Percentiles rank a stretch among this genome's conserved stretches.
phyloP scores from a whole-genome alignment of 805 yeast species.

The Sugiyamaella smithiae region DNA sequence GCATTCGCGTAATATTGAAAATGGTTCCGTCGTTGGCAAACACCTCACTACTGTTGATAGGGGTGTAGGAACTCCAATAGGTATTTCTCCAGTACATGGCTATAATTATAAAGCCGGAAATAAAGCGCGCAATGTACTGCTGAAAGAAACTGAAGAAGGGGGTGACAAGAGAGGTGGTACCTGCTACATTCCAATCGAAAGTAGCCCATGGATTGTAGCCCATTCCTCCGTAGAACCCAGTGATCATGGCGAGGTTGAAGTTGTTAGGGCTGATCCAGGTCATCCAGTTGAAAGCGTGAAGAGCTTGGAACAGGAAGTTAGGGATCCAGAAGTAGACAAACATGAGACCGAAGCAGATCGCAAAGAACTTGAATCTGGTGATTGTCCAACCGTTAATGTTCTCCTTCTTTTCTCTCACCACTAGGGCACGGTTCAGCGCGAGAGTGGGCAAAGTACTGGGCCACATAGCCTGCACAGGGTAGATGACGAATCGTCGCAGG shows the following conservation, averaged over 20 bases:
- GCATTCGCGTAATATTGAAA: conserved; percentile 47
- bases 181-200: conserved; percentile 42
- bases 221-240: conserved; percentile 48
- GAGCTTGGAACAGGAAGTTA: conserved; percentile 54
- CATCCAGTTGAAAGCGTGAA: conserved; percentile 56
- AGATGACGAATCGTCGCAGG: conserved; percentile 49
- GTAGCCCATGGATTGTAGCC: conserved; percentile 47
- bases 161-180: conserved; percentile 43
- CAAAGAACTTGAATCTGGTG: conserved; percentile 46
- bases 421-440: conserved; percentile 48
- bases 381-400: conserved; percentile 53
- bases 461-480: conserved; percentile 45
- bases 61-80: conserved; percentile 52
- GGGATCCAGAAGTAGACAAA: conserved; percentile 60
- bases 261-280: conserved; percentile 58
- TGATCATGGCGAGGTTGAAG: conserved; percentile 47
- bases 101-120: conserved; percentile 39
- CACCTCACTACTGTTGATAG: conserved; percentile 50
- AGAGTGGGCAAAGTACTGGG: conserved; percentile 58
- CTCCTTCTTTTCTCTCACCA: conserved; percentile 25
- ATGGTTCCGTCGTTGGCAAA: background rate
- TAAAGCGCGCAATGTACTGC: conserved; percentile 41
- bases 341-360: conserved; percentile 36
- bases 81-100: conserved; percentile 52
- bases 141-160: conserved; percentile 43